Base-by-base conservation (phyloP, 169 alveolate genomes). In the Plasmodium coatneyi region DNA sequence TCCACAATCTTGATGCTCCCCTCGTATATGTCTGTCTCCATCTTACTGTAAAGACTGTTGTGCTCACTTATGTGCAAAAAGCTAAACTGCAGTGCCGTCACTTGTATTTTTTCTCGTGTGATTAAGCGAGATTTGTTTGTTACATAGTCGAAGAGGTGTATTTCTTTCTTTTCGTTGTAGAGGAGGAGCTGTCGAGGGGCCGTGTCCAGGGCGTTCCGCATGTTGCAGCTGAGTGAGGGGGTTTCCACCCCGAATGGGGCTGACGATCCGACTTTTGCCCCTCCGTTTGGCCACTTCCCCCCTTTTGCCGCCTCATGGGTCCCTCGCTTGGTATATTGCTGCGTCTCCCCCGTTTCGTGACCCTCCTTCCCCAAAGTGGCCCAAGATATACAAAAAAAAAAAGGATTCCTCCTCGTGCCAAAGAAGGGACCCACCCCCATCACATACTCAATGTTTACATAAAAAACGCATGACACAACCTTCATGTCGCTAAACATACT, bases 111-210 rank as follows among this genome's bases (percentile, higher is more conserved):
- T 36, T 89, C 90, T 16, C 76, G n/a, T 30, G 82, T 22, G 30
- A 56, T 89, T 78, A 89, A 43, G 28, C 46, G 43, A 30, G 90
- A 89, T 12, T 14, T 79, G n/a, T 89, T 89, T 36, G 80, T 78
- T 60, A 79, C 76, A 16, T 66, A 56, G 39, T 89, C 79, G 39
- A 79, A 89, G 32, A 89, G 34, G 49, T 71, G 90, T 79, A 89
- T 89, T 89, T 89, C 94, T 41, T 89, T 89, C 72, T 89, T 89
- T 5, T 89, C 94, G 25, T 89, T 89, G 49, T 79, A 89, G 39
- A 52, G 82, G 72, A 79, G 30, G 32, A 89, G 82, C 6, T 78
- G 12, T 49, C 25, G 60, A 16, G 60, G 60, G 60, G 25, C 60
- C 25, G 22, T 49, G 60, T 49, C 60, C 22, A 49, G 7, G 9